These are phyloP conservation scores for Wickerhamomyces ciferrii DNA, from an alignment of 805 yeast genomes.

Conservation along the genomic window DNA sequence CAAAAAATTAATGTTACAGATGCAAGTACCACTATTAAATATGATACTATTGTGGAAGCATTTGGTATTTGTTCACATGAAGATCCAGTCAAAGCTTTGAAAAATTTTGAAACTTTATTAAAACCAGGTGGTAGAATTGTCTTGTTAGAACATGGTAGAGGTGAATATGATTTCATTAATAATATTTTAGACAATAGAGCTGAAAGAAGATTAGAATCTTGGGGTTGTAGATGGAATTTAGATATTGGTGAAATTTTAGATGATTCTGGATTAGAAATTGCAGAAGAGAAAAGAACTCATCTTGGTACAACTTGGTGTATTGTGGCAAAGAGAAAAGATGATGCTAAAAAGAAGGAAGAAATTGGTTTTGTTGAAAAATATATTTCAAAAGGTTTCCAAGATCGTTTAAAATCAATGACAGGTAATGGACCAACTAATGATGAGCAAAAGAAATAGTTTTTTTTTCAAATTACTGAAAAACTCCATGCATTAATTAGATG, in stretches of 20 bases:
- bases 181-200: slow-evolving; percentile 78
- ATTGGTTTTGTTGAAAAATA: slow-evolving; percentile 47
- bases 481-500: background rate
- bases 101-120: slow-evolving; percentile 65
- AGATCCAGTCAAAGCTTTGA: slow-evolving; percentile 79
- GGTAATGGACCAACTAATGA: background rate
- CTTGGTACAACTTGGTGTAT: slow-evolving; percentile 91
- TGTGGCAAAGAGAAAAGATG: slow-evolving; percentile 72
- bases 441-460: slow-evolving; percentile 1
- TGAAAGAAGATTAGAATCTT: slow-evolving; percentile 72
- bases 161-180: slow-evolving; percentile 74
- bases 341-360: slow-evolving; percentile 42
- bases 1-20: slow-evolving; percentile 18
- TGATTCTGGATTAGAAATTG: slow-evolving; percentile 77
- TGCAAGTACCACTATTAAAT: slow-evolving; percentile 41
- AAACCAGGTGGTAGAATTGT: slow-evolving; percentile 90
- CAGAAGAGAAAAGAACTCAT: slow-evolving; percentile 75
- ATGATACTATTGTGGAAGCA: slow-evolving; percentile 90
- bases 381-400: slow-evolving; percentile 31
- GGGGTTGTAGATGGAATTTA: slow-evolving; percentile 98
- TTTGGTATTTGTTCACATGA: slow-evolving; percentile 96
- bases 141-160: slow-evolving; percentile 89
- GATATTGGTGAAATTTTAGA: slow-evolving; percentile 87
- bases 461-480: no score
- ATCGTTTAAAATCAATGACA: slow-evolving; percentile 16